phyloP scores from a whole-genome alignment of 2,329 filamentous ascomycete genomes.

The Cylindrodendrum hubeiense region DNA sequence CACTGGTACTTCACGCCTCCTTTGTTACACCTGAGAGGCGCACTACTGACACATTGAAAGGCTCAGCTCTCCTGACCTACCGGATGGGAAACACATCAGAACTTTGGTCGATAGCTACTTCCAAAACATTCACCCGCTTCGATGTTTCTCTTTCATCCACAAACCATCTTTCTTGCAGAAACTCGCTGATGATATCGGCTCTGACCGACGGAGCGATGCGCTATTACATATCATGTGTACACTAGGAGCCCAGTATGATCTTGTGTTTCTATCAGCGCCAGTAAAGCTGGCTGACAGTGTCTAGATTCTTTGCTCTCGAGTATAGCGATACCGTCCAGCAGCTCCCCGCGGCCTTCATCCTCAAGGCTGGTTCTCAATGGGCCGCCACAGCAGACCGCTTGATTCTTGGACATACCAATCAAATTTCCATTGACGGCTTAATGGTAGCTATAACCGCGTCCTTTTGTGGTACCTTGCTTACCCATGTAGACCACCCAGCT shows the following conservation, averaged over 20 bases:
- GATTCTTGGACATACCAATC: constrained; percentile 20
- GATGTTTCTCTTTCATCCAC: constrained; percentile 43
- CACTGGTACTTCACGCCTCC: constrained; percentile 1
- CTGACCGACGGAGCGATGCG: constrained; percentile 29
- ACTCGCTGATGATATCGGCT: constrained; percentile 30
- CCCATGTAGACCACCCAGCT: constrained; percentile 28
- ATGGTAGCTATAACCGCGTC: constrained; percentile 20
- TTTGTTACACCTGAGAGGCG: not conserved
- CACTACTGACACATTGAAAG: constrained; percentile 12
- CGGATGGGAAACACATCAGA: constrained; percentile 24
- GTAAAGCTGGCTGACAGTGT: not conserved
- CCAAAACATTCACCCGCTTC: constrained; percentile 41
- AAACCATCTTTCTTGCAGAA: constrained; percentile 40
- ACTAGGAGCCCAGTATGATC: constrained; percentile 35
- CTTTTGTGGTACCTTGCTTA: not conserved
- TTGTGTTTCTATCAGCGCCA: not conserved
- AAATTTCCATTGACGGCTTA: constrained; percentile 29
- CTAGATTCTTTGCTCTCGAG: constrained; percentile 32
- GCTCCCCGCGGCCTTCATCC: constrained; percentile 1
- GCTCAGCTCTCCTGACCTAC: constrained; percentile 19
- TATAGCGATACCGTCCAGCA: constrained; percentile 18
- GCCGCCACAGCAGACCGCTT: constrained; percentile 26
- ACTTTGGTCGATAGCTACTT: constrained; percentile 37
- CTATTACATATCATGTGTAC: constrained; percentile 39
- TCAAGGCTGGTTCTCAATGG: constrained; percentile 31